These are phyloP conservation scores for Ustulina deusta DNA, from an alignment of 2,329 filamentous ascomycete genomes.

Conservation along the genomic window DNA sequence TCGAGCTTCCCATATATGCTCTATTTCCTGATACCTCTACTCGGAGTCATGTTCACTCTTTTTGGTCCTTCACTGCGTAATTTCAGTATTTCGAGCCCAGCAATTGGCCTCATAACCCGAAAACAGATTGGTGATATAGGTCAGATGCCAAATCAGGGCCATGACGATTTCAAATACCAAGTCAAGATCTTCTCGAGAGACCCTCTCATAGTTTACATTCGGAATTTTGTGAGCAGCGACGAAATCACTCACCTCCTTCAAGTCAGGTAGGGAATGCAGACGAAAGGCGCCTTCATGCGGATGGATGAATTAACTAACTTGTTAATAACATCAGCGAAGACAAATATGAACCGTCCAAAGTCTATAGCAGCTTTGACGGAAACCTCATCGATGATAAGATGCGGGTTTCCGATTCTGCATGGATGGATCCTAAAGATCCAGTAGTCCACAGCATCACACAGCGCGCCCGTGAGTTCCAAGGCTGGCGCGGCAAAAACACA, in stretches of 20 bases:
- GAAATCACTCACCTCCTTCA: slow-evolving; percentile 28
- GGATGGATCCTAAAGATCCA: slow-evolving; percentile 7
- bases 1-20: background rate
- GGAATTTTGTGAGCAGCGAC: slow-evolving; percentile 26
- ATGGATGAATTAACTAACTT: background rate
- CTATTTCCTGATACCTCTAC: slow-evolving; percentile 13
- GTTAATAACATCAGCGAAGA: slow-evolving; percentile 11
- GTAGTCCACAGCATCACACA: slow-evolving; percentile 21
- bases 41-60: slow-evolving; percentile 1
- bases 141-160: background rate
- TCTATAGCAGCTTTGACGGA: slow-evolving; percentile 25
- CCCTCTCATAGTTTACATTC: slow-evolving; percentile 26
- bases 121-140: background rate
- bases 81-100: background rate
- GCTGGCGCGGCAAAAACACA: slow-evolving; percentile 21
- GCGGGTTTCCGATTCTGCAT: slow-evolving; percentile 27
- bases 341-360: slow-evolving; percentile 25
- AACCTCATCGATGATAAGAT: slow-evolving; percentile 11
- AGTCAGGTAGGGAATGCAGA: slow-evolving; percentile 14
- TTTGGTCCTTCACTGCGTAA: background rate
- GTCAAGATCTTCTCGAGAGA: slow-evolving; percentile 33
- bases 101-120: background rate
- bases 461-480: slow-evolving; percentile 23
- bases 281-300: background rate
- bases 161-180: slow-evolving; percentile 1